Evolutionary conservation across 129 eudicot genomes (phyloP).

Genomic region (Cynara cardunculus): DNA sequence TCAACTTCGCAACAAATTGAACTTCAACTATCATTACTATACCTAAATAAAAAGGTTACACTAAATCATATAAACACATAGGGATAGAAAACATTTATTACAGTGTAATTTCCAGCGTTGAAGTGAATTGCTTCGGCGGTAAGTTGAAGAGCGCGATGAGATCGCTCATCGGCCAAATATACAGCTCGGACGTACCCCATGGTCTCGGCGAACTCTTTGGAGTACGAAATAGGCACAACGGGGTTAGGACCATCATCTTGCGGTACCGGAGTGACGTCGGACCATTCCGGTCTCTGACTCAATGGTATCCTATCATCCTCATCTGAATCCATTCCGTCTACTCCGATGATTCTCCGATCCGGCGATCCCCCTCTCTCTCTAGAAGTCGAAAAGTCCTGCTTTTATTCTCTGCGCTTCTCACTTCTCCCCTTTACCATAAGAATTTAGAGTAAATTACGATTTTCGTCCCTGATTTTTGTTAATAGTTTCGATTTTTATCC

Average conservation of each 20-base stretch:
- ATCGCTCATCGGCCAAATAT: conserved; percentile 81
- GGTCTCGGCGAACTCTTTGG: conserved; percentile 63
- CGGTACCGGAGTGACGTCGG: conserved; percentile 71
- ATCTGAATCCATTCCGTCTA: conserved; percentile 35
- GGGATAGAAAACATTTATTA: conserved; percentile 26
- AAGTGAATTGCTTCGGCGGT: conserved; percentile 62
- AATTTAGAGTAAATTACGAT: too few species aligned
- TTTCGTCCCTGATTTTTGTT: too few species aligned
- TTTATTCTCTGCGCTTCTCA: not conserved
- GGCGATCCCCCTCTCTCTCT: not conserved
- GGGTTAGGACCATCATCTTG: conserved; percentile 96
- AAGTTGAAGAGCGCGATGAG: conserved; percentile 63
- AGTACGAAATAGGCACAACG: conserved; percentile 78
- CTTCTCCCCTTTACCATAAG: not conserved
- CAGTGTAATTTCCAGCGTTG: conserved; percentile 93
- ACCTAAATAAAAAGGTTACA: not conserved
- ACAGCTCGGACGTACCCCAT: conserved; percentile 91
- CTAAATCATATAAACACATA: not conserved
- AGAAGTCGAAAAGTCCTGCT: not conserved
- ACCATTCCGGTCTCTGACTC: conserved; percentile 75
- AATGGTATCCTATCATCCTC: conserved; percentile 40
- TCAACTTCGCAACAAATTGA: not conserved
- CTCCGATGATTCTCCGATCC: not conserved
- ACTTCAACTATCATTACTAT: not conserved
- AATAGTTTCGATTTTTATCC: too few species aligned